Base-by-base conservation (phyloP, 805 yeast species). In the Suhomyces xylopsoci region DNA sequence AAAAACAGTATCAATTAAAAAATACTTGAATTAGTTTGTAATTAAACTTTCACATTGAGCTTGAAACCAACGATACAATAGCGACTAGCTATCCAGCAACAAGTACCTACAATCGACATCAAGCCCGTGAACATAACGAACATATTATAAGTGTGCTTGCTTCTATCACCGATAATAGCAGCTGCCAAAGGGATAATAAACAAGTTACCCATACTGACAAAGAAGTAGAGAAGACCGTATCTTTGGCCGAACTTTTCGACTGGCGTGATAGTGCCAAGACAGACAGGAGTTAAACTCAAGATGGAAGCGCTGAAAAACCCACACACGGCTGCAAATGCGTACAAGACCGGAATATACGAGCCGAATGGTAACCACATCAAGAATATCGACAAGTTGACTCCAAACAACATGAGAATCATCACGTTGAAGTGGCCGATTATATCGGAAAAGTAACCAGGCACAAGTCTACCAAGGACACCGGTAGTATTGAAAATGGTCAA, bases 321-420 rank as follows among this genome's bases (percentile, higher is more conserved):
- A 60, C 79, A 81, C 3, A 79, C 48, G 0, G 74, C 78, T 7
- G 84, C 70, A 63, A 84, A 87, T 0, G 74, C 73, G 57, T 81
- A 79, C 49, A 85, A 66, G 0, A 73, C 78, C 1, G 66, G 67
- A 26, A 71, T 51, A 48, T 64, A 58, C 7, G 62, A 52, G 0
- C 89, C 90, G 51, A 84, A 79, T 1, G 92, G 91, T 19, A 85
- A 66, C 91, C 91, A 85, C n/a, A 86, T 60, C 0, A 75, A 73
- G 47, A 86, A 69, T 2, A 81, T 73, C 17, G 81, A 64, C 0
- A 84, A 10, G 1, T 78, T 68, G n/a, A 81, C 70, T 7, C 81
- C 67, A 2, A 65, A 32, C n/a, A 80, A 64, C 70, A 83, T 77
- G 2, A 73, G 44, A 9, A 76, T 64, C 80, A 83, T 80, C 50